phyloP scores from a whole-genome alignment of 441 rosid species.

The Mallotus repandus region DNA sequence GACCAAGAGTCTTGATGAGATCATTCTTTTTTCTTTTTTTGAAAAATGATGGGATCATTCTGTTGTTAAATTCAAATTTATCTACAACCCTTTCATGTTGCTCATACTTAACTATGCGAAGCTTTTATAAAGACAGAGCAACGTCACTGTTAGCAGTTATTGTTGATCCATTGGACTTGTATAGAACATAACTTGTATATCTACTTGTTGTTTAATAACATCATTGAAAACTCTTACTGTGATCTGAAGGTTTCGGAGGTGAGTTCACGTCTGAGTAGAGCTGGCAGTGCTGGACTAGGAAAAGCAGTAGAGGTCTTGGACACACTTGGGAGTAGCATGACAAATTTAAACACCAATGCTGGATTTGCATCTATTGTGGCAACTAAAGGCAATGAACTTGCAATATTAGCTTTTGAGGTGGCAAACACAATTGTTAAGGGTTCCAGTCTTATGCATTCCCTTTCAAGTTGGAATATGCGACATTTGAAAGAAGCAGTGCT shows the following conservation, averaged over 20 bases:
- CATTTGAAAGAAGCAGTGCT: conserved; percentile 82
- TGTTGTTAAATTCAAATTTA: background rate
- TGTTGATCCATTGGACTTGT: background rate
- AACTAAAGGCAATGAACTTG: conserved; percentile 77
- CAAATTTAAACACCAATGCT: conserved; percentile 53
- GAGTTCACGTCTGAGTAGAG: conserved; percentile 79
- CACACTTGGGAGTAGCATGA: conserved; percentile 90
- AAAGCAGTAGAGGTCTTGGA: conserved; percentile 60
- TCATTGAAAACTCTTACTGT: background rate
- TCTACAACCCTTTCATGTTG: background rate
- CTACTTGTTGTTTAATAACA: background rate
- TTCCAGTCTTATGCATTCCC: conserved; percentile 80
- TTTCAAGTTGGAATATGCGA: conserved; percentile 54
- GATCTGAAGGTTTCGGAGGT: conserved; percentile 76
- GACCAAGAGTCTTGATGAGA: too few relatives aligned
- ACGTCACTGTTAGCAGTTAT: background rate
- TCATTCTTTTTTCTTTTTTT: too few relatives aligned
- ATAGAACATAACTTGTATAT: background rate
- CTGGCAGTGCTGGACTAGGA: conserved; percentile 39
- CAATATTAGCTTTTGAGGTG: conserved; percentile 86
- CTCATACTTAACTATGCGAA: background rate
- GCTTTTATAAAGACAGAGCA: background rate
- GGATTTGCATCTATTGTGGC: conserved; percentile 70
- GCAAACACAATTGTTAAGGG: conserved; percentile 97
- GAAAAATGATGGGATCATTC: too few relatives aligned